These are phyloP conservation scores for Aureobasidium sp. DNA, from an alignment of 2,329 filamentous ascomycete species.

Conservation along the genomic window DNA sequence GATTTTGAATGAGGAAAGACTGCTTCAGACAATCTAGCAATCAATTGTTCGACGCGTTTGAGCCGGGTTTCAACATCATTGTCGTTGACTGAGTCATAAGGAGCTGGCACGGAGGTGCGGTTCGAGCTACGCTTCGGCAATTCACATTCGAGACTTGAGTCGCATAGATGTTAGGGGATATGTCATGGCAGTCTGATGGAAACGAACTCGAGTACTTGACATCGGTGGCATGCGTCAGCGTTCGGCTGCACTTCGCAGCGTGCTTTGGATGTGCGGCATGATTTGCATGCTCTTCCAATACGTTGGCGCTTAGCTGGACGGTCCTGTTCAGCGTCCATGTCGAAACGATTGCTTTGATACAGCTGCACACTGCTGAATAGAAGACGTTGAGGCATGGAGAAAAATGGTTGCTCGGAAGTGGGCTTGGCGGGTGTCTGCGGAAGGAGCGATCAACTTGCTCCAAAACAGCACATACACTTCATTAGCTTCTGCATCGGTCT, in stretches of 20 bases:
- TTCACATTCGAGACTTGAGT: background rate
- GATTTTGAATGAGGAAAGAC: background rate
- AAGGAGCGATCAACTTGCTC: background rate
- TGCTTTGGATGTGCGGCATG: constrained; percentile 12
- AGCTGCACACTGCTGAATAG: background rate
- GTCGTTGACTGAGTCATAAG: background rate
- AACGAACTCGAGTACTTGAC: constrained; percentile 12
- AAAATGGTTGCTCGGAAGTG: background rate
- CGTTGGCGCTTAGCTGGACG: constrained; percentile 6
- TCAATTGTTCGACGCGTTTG: background rate
- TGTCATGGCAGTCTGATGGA: background rate
- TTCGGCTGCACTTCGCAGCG: constrained; percentile 1
- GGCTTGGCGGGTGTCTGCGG: background rate
- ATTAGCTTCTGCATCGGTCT: background rate
- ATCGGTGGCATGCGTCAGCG: background rate
- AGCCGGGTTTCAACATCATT: background rate
- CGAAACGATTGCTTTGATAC: background rate
- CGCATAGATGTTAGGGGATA: background rate
- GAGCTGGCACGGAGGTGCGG: background rate
- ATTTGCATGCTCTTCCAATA: constrained; percentile 1
- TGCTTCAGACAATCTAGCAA: background rate
- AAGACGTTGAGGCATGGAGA: background rate
- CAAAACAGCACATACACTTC: background rate
- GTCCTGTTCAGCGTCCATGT: background rate
- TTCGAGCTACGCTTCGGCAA: background rate